Conservation (phyloP, 768 basidiomycete genomes). For the Mycena albidolilacea region DNA sequence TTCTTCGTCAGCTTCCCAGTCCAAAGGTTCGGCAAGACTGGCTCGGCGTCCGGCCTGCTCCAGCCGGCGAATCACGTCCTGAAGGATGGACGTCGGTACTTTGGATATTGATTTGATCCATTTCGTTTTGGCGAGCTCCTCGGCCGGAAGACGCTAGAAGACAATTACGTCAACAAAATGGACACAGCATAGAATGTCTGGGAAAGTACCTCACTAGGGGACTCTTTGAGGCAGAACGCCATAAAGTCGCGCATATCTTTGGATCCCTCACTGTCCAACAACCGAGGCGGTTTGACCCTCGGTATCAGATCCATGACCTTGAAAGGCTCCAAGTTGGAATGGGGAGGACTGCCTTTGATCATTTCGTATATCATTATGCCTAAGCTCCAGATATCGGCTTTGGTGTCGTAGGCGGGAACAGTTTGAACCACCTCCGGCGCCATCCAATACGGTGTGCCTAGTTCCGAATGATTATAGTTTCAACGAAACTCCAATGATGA, state of each 20-base stretch:
- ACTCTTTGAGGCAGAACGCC: constrained; percentile 84
- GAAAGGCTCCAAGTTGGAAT: constrained; percentile 88
- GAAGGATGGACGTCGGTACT: constrained; percentile 75
- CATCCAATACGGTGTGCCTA: constrained; percentile 99
- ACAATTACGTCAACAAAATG: background rate
- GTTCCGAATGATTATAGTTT: background rate
- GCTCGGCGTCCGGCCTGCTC: constrained; percentile 83
- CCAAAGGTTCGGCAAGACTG: constrained; percentile 80
- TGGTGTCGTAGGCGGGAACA: constrained; percentile 93
- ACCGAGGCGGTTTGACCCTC: constrained; percentile 83
- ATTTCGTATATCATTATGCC: constrained; percentile 98
- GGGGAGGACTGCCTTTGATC: constrained; percentile 95
- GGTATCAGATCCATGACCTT: constrained; percentile 93
- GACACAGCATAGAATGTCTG: constrained; percentile 9
- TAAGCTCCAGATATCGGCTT: constrained; percentile 98
- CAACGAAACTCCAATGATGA: background rate
- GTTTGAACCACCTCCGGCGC: constrained; percentile 96
- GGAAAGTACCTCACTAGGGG: constrained; percentile 78
- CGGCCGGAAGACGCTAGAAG: constrained; percentile 85
- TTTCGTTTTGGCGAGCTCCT: constrained; percentile 88
- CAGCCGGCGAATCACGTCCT: constrained; percentile 86
- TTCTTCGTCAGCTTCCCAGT: constrained; percentile 81
- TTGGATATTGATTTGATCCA: constrained; percentile 90
- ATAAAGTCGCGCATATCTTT: constrained; percentile 94
- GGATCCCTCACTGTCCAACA: constrained; percentile 84